Evolutionary conservation across 2,329 filamentous ascomycete species (phyloP).

Genomic region (Ceratocystis colombiana): DNA sequence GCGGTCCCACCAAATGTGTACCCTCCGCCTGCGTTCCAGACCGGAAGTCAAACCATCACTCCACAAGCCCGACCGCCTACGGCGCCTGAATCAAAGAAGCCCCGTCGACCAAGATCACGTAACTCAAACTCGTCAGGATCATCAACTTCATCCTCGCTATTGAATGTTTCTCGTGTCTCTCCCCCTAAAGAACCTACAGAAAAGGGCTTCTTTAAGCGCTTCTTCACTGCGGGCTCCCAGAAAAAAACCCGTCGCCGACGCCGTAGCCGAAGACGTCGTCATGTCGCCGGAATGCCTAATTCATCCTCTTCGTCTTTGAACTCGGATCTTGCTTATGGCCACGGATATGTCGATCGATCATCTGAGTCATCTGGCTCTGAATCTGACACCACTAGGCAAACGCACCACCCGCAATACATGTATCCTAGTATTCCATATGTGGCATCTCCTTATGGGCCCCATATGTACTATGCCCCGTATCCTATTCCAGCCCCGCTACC

Average conservation of each 20-base stretch:
- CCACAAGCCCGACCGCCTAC: slow-evolving; percentile 11
- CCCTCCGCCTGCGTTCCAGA: slow-evolving; percentile 17
- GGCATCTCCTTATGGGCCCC: slow-evolving; percentile 11
- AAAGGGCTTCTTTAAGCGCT: slow-evolving; percentile 49
- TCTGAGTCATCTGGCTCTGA: slow-evolving; percentile 19
- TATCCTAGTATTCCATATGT: slow-evolving; percentile 17
- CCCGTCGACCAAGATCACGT: slow-evolving; percentile 15
- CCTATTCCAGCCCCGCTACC: neutral
- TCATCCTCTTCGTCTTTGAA: slow-evolving; percentile 59
- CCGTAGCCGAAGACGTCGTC: slow-evolving; percentile 37
- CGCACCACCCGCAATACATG: slow-evolving; percentile 18
- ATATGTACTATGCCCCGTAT: slow-evolving; percentile 11
- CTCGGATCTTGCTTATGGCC: slow-evolving; percentile 58
- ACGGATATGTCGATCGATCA: slow-evolving; percentile 44
- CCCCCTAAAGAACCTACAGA: slow-evolving; percentile 35
- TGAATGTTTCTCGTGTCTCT: slow-evolving; percentile 55
- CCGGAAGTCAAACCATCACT: slow-evolving; percentile 6
- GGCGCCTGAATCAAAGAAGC: slow-evolving; percentile 7
- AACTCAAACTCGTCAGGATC: slow-evolving; percentile 36
- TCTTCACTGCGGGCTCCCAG: slow-evolving; percentile 47
- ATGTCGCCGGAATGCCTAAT: slow-evolving; percentile 47
- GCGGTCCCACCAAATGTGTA: slow-evolving; percentile 16
- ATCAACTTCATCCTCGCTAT: slow-evolving; percentile 48
- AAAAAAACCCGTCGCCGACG: slow-evolving; percentile 40
- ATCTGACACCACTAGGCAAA: slow-evolving; percentile 18